A percentile compares a stretch with the other conserved stretches of the same genome.
These are phyloP conservation scores for Fusarium sp. DNA, from an alignment of 2,329 filamentous ascomycete genomes.

Conservation along the genomic window DNA sequence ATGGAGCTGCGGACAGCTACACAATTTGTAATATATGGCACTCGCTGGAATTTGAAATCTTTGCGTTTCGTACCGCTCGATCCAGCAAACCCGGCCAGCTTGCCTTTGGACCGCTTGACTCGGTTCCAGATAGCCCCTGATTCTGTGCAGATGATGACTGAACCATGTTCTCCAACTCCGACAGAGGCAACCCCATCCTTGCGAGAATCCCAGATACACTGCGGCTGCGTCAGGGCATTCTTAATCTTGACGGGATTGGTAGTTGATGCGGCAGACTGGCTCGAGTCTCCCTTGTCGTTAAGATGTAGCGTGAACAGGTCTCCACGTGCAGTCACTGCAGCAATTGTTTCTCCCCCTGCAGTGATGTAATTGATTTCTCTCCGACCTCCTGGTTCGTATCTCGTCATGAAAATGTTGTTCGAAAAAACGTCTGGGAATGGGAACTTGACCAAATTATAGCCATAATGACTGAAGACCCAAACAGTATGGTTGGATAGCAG, in stretches of 20 bases:
- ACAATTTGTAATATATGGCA: conserved; percentile 89
- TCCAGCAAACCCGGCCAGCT: conserved; percentile 70
- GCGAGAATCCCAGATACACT: conserved; percentile 89
- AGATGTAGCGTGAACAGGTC: conserved; percentile 91
- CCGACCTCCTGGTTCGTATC: conserved; percentile 75
- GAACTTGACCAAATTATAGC: conserved; percentile 92
- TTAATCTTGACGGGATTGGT: conserved; percentile 94
- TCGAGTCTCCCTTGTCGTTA: conserved; percentile 75
- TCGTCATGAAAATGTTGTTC: conserved; percentile 76
- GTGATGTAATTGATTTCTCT: conserved; percentile 82
- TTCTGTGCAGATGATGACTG: conserved; percentile 92
- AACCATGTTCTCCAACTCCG: conserved; percentile 91
- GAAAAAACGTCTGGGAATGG: conserved; percentile 79
- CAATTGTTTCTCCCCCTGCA: conserved; percentile 91
- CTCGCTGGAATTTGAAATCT: conserved; percentile 95
- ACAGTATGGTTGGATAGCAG: conserved; percentile 90
- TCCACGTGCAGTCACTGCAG: conserved; percentile 85
- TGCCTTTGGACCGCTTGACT: conserved; percentile 85
- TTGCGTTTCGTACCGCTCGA: conserved; percentile 76
- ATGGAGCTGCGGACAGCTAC: conserved; percentile 88
- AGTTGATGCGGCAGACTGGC: conserved; percentile 78
- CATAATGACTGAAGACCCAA: conserved; percentile 95
- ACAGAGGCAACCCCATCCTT: conserved; percentile 91
- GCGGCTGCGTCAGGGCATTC: conserved; percentile 82
- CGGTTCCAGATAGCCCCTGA: conserved; percentile 95